Evolutionary conservation across 2,329 filamentous ascomycete genomes (phyloP), one percentile per base, ranked within the genome.

Genomic region (Aspergillus ibericus): DNA sequence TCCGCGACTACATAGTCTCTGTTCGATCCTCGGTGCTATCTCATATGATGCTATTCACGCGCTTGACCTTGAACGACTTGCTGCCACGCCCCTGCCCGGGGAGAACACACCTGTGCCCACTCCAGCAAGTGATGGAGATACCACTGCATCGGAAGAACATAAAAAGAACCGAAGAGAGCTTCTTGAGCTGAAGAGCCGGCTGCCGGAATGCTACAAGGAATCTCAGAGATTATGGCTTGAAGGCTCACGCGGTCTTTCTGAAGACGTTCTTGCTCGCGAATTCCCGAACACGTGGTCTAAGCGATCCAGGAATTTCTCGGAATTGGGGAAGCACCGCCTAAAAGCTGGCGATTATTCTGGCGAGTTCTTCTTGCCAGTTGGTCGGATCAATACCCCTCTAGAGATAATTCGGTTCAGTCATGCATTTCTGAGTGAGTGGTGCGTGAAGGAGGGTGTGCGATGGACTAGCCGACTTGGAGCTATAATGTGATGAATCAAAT

Each of bases 351-450:
- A 75, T 46, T 76, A 78, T 63, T 64, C 69, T 16, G 71, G 71
- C 6, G 69, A 72, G 16, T 77, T 77, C 56, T 77, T 75, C 53
- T 67, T 82, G 20, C 77, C 81, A 0, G 63, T 83, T 32, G 75
- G 76, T 15, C 72, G 73, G 6, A 75, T 74, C 51, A 78, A 74
- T 13, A 75, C 71, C 1, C 74, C 76, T 10, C 70, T 79, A 18
- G 80, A 83, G 60, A 77, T 77, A 9, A 76, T 79, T 9, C 71
- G 75, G 4, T 81, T 81, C 63, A 77, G 75, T 8, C 72, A 72
- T 62, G 68, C 69, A n/a, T 69, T 81, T 42, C 63, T 83, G 59
- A 71, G 70, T 16, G 78, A 81, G 59, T 83, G 79, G 77, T 77
- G 76, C 48, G 67, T 70, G 53, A 78, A 74, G 55, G 78, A 82